Evolutionary conservation across 2,329 filamentous ascomycete species (phyloP), one percentile per base, ranked within the genome.

Genomic region (Pyrenophora tritici-repentis): DNA sequence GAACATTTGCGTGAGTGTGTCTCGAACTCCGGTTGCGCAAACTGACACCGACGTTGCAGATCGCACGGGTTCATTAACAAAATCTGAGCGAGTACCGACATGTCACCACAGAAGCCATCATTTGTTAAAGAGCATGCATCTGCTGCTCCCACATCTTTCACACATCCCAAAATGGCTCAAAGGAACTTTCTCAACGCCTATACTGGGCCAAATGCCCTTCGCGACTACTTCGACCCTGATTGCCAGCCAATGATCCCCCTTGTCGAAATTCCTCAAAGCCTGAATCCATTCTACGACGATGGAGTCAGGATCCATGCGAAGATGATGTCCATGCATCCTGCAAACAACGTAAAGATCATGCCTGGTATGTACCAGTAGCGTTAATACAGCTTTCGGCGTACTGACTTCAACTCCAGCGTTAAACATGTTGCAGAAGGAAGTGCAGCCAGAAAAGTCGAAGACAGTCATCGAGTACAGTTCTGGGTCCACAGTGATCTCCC

Each of bases 271-370:
- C 84, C 84, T 0, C 74, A 76, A 13, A 71, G 70, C 9, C 73
- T 87, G 29, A 87, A 87, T 51, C 83, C 83, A 2, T 83, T 79
- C 55, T 75, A 78, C 16, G 56, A 77, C 20, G 78, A 86, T 79
- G 81, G 82, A 3, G 80, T 87, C 4, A 78, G 82, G 9, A 84
- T 87, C 44, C 86, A 85, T 56, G 84, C 84, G 32, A 86, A 87
- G 71, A 83, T 87, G 82, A 81, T 87, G 79, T 83, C 82, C 2
- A 81, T 82, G 75, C 82, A 84, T 59, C 84, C 85, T 1, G 82
- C 83, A 3, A 83, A 87, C 54, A 87, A 87, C 40, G 84, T 87
- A 58, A 87, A 87, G 63, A 78, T 81, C 2, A 78, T 87, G 70
- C 84, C 84, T 59, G 81, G 80, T 80, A 38, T 12, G 41, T 29